Evolutionary conservation across 768 basidiomycete genomes (phyloP).

Genomic region (Suillus placidus): DNA sequence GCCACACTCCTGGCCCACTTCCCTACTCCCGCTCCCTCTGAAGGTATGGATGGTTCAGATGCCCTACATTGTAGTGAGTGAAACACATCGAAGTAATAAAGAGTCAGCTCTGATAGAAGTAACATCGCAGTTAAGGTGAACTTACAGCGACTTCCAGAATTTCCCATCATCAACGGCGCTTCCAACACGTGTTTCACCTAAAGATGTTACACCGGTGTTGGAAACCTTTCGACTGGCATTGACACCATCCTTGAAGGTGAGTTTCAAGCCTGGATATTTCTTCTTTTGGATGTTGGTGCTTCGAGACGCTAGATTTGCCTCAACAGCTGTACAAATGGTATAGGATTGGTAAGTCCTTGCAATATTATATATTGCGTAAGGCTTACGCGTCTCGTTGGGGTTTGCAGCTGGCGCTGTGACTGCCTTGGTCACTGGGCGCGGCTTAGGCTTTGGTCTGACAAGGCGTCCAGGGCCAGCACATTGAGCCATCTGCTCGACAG

Average conservation of each 20-base stretch:
- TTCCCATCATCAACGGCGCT: no score
- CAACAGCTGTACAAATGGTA: not conserved
- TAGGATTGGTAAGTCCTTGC: not conserved
- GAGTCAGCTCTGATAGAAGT: slow-evolving; percentile 1
- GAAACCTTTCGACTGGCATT: not conserved
- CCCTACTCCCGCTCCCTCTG: not conserved
- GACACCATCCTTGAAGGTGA: not conserved
- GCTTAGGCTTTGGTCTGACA: slow-evolving; percentile 6
- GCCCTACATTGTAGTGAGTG: not conserved
- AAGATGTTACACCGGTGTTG: no score
- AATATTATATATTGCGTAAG: not conserved
- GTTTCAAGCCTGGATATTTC: not conserved
- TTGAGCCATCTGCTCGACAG: not conserved
- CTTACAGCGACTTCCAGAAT: not conserved
- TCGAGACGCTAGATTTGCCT: not conserved
- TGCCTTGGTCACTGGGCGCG: not conserved
- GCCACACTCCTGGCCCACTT: not conserved
- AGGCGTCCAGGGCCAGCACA: not conserved
- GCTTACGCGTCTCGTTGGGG: not conserved
- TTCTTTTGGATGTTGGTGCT: not conserved
- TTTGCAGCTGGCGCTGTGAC: not conserved
- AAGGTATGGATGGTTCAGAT: not conserved
- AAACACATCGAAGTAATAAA: not conserved
- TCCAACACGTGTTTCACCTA: no score
- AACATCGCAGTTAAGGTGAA: not conserved